Percentiles rank a stretch among this genome's conserved stretches.
These are phyloP conservation scores for Starmerella riodocensis DNA, from an alignment of 805 yeast genomes.

Conservation along the genomic window DNA sequence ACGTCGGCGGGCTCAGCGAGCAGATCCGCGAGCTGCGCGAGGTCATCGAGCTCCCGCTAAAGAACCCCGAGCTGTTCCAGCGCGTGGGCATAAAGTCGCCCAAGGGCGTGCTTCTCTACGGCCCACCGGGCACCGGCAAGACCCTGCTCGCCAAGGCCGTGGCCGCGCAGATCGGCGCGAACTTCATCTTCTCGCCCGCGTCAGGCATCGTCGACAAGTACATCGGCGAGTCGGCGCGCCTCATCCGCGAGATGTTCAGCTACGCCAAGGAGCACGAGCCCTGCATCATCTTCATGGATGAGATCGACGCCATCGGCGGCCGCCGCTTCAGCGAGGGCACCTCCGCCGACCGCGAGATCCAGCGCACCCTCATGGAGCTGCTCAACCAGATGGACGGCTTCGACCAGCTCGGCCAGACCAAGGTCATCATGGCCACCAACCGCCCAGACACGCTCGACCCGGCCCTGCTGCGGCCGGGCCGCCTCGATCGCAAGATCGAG, in stretches of 20 bases:
- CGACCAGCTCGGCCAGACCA: conserved; percentile 90
- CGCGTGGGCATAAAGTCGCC: conserved; percentile 99
- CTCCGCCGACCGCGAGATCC: conserved; percentile 96
- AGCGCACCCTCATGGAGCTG: conserved; percentile 93
- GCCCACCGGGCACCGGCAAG: conserved; percentile 98
- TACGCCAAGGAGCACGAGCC: conserved; percentile 98
- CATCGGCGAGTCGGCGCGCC: conserved; percentile 93
- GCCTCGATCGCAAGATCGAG: conserved; percentile 92
- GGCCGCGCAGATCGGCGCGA: conserved; percentile 97
- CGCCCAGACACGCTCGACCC: conserved; percentile 98
- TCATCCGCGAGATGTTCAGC: conserved; percentile 94
- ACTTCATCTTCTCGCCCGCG: conserved; percentile 95
- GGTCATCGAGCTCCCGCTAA: conserved; percentile 91
- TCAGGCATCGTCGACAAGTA: conserved; percentile 96
- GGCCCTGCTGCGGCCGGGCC: conserved; percentile 91
- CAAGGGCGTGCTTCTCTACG: conserved; percentile 89
- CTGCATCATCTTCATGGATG: conserved; percentile 96
- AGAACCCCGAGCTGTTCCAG: conserved; percentile 88
- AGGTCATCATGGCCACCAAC: conserved; percentile 98
- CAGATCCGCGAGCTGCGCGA: conserved; percentile 94
- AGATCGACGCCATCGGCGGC: conserved; percentile 97
- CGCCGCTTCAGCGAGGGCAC: conserved; percentile 96
- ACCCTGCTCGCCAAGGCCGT: conserved; percentile 93
- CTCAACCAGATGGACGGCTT: conserved; percentile 98
- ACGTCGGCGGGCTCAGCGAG: conserved; percentile 91